These are phyloP conservation scores for Microglena sp. DNA, from an alignment of 139 green algal species.

Conservation along the genomic window DNA sequence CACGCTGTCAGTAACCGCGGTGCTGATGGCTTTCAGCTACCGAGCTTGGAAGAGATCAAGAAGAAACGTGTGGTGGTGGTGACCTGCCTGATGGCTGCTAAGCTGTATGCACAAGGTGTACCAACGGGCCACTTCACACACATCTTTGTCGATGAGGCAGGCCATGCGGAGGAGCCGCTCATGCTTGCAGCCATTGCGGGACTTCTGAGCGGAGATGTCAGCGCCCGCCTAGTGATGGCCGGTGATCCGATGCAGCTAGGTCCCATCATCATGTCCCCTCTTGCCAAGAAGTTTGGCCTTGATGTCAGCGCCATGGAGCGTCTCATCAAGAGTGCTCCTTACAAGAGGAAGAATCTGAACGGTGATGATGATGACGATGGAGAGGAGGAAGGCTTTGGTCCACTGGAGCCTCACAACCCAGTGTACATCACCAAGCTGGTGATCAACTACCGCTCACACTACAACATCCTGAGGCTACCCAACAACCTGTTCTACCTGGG, in stretches of 20 bases:
- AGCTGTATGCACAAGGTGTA: constrained; percentile 34
- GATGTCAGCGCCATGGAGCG: constrained; percentile 26
- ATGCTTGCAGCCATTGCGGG: constrained; percentile 24
- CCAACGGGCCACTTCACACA: constrained; percentile 32
- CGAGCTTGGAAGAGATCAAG: no score
- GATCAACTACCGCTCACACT: constrained; percentile 73
- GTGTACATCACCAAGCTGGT: constrained; percentile 47
- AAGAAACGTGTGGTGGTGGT: no score
- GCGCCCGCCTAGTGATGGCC: constrained; percentile 9
- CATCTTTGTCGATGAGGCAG: constrained; percentile 46
- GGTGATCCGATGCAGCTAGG: constrained; percentile 41
- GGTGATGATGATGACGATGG: no score
- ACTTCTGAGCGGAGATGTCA: constrained; percentile 18
- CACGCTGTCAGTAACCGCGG: no score
- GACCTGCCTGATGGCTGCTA: not conserved
- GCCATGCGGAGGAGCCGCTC: constrained; percentile 42
- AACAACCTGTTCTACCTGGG: constrained; percentile 61
- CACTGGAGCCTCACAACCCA: constrained; percentile 11
- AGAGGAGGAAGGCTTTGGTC: no score
- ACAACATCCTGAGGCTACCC: constrained; percentile 56
- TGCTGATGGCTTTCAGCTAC: no score
- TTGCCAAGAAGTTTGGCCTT: constrained; percentile 14
- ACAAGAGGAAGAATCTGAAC: no score
- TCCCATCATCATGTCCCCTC: constrained; percentile 26
- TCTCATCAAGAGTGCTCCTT: constrained; percentile 15